Evolutionary conservation across 129 eudicot species (phyloP).

Genomic region (Tagetes erecta): DNA sequence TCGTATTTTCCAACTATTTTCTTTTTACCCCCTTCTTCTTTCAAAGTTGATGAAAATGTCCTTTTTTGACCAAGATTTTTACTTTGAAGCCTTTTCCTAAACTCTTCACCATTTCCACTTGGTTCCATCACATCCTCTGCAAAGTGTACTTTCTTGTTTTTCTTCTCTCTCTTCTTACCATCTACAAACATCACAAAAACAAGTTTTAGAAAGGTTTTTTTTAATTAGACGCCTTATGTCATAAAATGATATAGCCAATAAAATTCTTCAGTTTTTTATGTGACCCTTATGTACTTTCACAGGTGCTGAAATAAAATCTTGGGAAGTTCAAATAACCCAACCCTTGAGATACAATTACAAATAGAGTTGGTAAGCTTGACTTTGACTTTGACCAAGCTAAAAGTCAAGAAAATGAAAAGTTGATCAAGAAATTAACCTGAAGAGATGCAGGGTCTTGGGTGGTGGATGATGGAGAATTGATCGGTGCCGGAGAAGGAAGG

Average conservation of each 20-base stretch:
- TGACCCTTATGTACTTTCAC: no score
- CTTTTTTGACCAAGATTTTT: slow-evolving; percentile 22
- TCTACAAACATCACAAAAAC: slow-evolving; percentile 21
- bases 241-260: no score
- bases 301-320: no score
- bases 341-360: no score
- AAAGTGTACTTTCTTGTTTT: slow-evolving; percentile 85
- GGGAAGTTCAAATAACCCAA: no score
- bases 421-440: slow-evolving; percentile 44
- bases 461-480: slow-evolving; percentile 7
- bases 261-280: no score
- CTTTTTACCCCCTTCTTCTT: slow-evolving; percentile 26
- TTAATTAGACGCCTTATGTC: no score
- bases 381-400: slow-evolving; percentile 28
- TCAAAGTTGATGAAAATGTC: slow-evolving; percentile 19
- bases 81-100: slow-evolving; percentile 46
- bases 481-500: slow-evolving; percentile 17
- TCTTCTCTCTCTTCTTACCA: slow-evolving; percentile 54
- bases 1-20: slow-evolving; percentile 29
- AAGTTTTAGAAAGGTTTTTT: not conserved
- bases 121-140: slow-evolving; percentile 92
- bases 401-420: slow-evolving; percentile 15
- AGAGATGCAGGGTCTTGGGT: slow-evolving; percentile 69
- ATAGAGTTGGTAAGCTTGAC: slow-evolving; percentile 10
- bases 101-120: slow-evolving; percentile 67